Evolutionary conservation across 2,329 filamentous ascomycete genomes (phyloP), one percentile per base, ranked within the genome.

Genomic region (Colletotrichum neosansevieriae): DNA sequence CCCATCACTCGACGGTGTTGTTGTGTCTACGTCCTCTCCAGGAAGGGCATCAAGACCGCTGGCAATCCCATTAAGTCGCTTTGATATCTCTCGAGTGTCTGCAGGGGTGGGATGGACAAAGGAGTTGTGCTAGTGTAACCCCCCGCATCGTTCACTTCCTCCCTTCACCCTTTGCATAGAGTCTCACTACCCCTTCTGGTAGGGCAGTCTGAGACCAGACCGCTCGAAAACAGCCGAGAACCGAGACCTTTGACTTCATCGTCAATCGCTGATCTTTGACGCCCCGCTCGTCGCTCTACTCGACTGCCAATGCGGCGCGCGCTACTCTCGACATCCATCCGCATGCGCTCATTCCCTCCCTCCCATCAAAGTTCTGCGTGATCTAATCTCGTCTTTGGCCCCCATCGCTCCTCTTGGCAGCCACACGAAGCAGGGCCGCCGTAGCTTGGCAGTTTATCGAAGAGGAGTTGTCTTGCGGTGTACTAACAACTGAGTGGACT

Each of bases 181-280:
- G 9, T 38, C 29, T 53, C 42, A 50, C 45, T 50, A 17, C 54
- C 51, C 19, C 9, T 60, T 45, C 34, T 36, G 62, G 62, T 49
- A 50, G 49, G 15, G 42, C 24, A 49, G 21, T 34, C 21, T 19
- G 12, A 45, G 56, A 49, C 62, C 12, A 54, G 42, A 42, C 34
- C 32, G 32, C 29, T 66, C 62, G 62, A 56, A 69, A 66, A 50
- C 66, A 65, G 61, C 66, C 49, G n/a, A 49, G 17, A 36, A n/a
- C n/a, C 19, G 34, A 69, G 54, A 66, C 49, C 29, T 9, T 44
- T 50, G 61, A 66, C 49, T 58, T 51, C 40, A 57, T 54, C 21
- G 56, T 29, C 56, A 63, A 32, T 56, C 56, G 17, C 38, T 6
- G 54, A 44, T 44, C 54, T 9, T 19, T 11, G 24, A 40, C 19